Base-by-base conservation (phyloP, 1,284 basidiomycete genomes). In the Mycosarcoma maydis region DNA sequence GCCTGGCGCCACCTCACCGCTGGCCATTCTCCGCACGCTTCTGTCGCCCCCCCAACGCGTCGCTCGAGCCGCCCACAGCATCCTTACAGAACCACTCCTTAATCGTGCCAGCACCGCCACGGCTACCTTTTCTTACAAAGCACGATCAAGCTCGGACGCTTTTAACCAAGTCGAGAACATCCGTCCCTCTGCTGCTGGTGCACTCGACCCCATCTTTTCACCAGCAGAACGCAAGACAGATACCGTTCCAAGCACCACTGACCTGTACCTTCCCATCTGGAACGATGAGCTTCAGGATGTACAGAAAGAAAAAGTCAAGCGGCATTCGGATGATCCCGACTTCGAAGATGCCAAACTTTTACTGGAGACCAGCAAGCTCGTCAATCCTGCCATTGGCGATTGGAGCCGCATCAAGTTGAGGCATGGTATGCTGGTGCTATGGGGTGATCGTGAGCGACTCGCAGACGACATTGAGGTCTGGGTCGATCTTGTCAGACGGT, bases 391-490 rank as follows among this genome's bases (percentile, higher is more conserved):
- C 17, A 62, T 73, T 11, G 80, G 76, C 30, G 75, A 78, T 38
- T 81, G 80, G 80, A 58, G 54, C 14, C 50, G 47, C 11, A 72
- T 81, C 40, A 45, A 45, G 5, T 49, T 80, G 17, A 53, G 66
- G 26, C 44, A 55, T 17, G 77, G 77, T 23, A 61, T 76, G 49
- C 60, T 75, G 23, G 78, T 78, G 39, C 52, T 62, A 7, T 81
- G 77, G 75, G 80, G 80, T 23, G 71, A 71, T 26, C 60, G 74
- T 29, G 80, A 81, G 43, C 53, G 73, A 6, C 67, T 81, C 4
- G 74, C 77, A 2, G 61, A 57, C 5, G 80, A 81, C 47, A 80
- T 81, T 36, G 66, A 77, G 27, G 44, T 44, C 10, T 81, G 78
- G 78, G 54, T 74, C 14, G 64, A 71, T 22, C 47, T 39, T 7